Conservation (phyloP, 306 rosid species). For the Corylus heterophylla region DNA sequence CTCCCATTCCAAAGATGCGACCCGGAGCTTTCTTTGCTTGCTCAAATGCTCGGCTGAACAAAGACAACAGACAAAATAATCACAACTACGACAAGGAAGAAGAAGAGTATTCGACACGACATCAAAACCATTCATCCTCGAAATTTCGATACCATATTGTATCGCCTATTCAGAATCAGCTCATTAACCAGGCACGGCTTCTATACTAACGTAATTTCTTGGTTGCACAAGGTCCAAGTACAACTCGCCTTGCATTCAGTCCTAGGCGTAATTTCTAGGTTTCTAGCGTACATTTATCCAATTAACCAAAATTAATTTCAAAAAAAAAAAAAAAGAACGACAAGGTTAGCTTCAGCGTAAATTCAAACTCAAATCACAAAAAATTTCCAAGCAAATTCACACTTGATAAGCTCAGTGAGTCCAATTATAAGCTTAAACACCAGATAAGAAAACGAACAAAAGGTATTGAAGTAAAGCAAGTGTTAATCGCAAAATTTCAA, state of each 20-base stretch:
- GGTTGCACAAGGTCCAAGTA: background rate
- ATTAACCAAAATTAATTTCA: background rate
- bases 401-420: background rate
- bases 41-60: conserved; percentile 75
- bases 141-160: background rate
- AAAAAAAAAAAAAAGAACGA: background rate
- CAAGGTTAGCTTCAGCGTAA: background rate
- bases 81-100: conserved; percentile 16
- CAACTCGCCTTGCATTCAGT: background rate
- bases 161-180: background rate
- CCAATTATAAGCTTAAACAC: background rate
- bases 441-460: background rate
- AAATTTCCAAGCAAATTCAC: background rate
- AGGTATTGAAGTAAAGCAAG: background rate
- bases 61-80: conserved; percentile 17
- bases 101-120: background rate
- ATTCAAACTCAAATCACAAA: background rate
- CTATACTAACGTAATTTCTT: background rate
- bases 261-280: background rate
- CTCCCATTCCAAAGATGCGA: conserved; percentile 47
- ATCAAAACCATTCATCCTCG: background rate
- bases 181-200: background rate
- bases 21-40: conserved; percentile 71
- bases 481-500: background rate
- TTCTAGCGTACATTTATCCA: background rate